These are phyloP conservation scores for Chytriomyces sp. DNA, from an alignment of 192 early-diverging fungal species.

Conservation along the genomic window DNA sequence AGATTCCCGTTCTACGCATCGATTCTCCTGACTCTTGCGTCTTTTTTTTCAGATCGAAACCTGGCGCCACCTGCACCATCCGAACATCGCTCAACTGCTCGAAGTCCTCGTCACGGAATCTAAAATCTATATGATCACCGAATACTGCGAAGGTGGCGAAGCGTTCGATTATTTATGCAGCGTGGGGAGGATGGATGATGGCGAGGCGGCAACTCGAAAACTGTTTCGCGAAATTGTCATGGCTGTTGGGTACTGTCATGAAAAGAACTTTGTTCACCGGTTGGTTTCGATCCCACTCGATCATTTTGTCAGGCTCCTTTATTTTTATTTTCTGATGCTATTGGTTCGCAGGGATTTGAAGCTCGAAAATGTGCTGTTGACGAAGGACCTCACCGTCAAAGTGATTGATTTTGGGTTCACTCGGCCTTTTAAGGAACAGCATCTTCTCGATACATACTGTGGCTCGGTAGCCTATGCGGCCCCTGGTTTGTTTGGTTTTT, in stretches of 20 bases:
- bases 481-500: conserved; percentile 57
- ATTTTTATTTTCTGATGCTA: neutral
- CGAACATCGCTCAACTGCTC: conserved; percentile 78
- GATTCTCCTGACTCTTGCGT: neutral
- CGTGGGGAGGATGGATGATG: conserved; percentile 64
- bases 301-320: neutral
- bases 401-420: conserved; percentile 92
- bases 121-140: conserved; percentile 80
- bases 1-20: neutral
- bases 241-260: conserved; percentile 60
- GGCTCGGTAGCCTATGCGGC: conserved; percentile 76
- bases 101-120: conserved; percentile 76
- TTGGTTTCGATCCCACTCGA: neutral
- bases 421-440: conserved; percentile 36
- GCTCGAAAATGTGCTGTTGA: conserved; percentile 92
- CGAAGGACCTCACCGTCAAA: conserved; percentile 86
- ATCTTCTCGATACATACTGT: conserved; percentile 60
- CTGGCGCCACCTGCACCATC: conserved; percentile 75
- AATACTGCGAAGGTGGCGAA: conserved; percentile 78
- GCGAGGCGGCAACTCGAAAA: conserved; percentile 29
- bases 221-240: conserved; percentile 55
- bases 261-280: conserved; percentile 59
- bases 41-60: conserved; percentile 56
- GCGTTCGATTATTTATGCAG: conserved; percentile 83
- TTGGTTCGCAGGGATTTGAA: conserved; percentile 77